A percentile compares a stretch with the other conserved stretches of the same genome.
Evolutionary conservation across 2,329 filamentous ascomycete genomes (phyloP).

Genomic region (Aspergillus fumigatus): DNA sequence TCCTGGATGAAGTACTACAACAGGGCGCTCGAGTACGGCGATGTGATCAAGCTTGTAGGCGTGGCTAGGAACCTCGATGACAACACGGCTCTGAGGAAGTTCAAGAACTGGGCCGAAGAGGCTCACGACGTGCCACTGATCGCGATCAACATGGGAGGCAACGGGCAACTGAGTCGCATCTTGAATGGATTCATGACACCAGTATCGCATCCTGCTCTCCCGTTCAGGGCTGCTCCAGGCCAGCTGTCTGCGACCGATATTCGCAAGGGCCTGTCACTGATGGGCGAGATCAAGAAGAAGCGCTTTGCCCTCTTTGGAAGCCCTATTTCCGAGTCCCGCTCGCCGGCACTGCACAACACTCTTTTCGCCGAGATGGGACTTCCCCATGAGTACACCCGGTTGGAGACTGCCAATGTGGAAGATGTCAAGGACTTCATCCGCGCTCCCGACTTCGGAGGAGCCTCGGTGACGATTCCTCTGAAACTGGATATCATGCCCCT

Average conservation of each 20-base stretch:
- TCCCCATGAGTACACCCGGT: constrained; percentile 72
- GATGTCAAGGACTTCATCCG: constrained; percentile 64
- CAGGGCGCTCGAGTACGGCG: constrained; percentile 79
- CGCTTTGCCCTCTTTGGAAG: constrained; percentile 85
- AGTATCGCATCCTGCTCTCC: constrained; percentile 83
- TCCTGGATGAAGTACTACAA: constrained; percentile 91
- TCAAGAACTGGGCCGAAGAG: constrained; percentile 69
- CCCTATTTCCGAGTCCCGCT: constrained; percentile 76
- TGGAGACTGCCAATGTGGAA: constrained; percentile 66
- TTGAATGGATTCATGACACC: constrained; percentile 92
- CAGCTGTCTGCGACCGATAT: constrained; percentile 91
- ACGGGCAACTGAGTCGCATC: constrained; percentile 84
- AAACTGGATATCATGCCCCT: constrained; percentile 83
- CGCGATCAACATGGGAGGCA: constrained; percentile 88
- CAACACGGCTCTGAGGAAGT: constrained; percentile 78
- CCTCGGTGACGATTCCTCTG: constrained; percentile 90
- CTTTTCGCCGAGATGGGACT: constrained; percentile 73
- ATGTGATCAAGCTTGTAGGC: constrained; percentile 92
- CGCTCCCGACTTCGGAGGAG: constrained; percentile 75
- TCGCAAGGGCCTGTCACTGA: constrained; percentile 67
- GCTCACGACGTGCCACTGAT: constrained; percentile 81
- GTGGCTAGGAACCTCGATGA: constrained; percentile 71
- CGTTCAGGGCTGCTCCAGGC: constrained; percentile 88
- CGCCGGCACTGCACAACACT: constrained; percentile 83
- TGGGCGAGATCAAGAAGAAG: constrained; percentile 71